phyloP scores from a whole-genome alignment of 2,329 filamentous ascomycete species.

The Neopestalotiopsis sp. region DNA sequence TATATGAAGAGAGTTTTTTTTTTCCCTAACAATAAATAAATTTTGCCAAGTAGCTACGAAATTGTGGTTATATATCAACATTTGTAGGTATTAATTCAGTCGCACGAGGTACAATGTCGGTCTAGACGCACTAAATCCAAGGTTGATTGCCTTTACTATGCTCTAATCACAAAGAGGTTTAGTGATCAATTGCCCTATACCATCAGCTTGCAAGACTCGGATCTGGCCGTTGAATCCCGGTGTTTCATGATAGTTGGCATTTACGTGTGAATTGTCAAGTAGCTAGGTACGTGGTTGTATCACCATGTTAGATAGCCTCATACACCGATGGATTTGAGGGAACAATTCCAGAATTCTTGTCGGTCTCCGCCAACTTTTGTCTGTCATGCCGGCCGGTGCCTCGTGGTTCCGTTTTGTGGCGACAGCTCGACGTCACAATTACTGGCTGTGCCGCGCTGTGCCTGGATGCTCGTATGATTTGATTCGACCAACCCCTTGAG shows the following conservation, averaged over 20 bases:
- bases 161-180: not conserved
- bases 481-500: not conserved
- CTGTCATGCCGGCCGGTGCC: too few relatives aligned
- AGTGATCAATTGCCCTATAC: not conserved
- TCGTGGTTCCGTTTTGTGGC: not conserved
- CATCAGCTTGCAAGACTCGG: not conserved
- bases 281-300: not conserved
- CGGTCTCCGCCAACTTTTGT: not conserved
- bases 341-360: not conserved
- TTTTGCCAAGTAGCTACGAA: too few relatives aligned
- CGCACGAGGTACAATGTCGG: too few relatives aligned
- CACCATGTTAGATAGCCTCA: not conserved
- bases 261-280: not conserved
- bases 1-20: too few relatives aligned
- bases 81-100: too few relatives aligned
- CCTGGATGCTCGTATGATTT: not conserved
- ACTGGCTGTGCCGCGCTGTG: not conserved
- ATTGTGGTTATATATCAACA: too few relatives aligned
- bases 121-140: not conserved
- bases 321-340: not conserved
- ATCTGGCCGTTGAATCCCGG: not conserved
- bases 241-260: not conserved
- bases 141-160: not conserved
- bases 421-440: constrained; percentile 2
- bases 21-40: too few relatives aligned